Evolutionary conservation across 164 flowering plant genomes (phyloP).

Genomic region (Vitis riparia): DNA sequence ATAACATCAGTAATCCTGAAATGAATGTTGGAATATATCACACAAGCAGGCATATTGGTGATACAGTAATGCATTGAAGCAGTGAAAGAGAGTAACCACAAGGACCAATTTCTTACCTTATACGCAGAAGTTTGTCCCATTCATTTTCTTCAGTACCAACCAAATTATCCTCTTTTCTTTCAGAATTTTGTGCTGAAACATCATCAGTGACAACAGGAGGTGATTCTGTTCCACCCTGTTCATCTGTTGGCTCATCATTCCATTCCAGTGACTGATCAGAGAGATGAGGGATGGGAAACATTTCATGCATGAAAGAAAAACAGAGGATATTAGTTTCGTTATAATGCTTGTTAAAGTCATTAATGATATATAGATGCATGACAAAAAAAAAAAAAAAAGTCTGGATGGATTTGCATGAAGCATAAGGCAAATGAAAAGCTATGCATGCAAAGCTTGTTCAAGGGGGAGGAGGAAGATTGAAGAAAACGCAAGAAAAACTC

Average conservation of each 20-base stretch:
- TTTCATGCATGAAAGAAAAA: neutral
- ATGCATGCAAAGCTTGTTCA: neutral
- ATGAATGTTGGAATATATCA: too few species aligned
- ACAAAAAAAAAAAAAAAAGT: neutral
- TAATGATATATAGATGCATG: neutral
- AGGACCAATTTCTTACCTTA: slow-evolving; percentile 53
- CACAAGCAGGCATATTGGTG: too few species aligned
- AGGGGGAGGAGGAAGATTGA: neutral
- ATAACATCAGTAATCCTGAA: too few species aligned
- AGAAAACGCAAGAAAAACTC: neutral
- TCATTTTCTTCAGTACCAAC: slow-evolving; percentile 80
- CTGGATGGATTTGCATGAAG: neutral
- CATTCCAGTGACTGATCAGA: slow-evolving; percentile 75
- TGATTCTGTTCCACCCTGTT: slow-evolving; percentile 57
- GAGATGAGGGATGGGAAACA: neutral
- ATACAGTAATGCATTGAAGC: neutral
- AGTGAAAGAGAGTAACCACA: neutral
- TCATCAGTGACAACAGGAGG: slow-evolving; percentile 47
- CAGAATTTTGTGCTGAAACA: slow-evolving; percentile 43
- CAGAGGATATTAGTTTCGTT: neutral
- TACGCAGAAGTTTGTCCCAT: slow-evolving; percentile 93
- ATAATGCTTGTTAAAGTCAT: neutral
- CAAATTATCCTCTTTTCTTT: slow-evolving; percentile 58
- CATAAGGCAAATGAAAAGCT: neutral
- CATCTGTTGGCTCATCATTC: slow-evolving; percentile 90